Evolutionary conservation across 345 rosid species (phyloP), one percentile per base, ranked within the genome.

Genomic region (Streptanthus diversifolius): DNA sequence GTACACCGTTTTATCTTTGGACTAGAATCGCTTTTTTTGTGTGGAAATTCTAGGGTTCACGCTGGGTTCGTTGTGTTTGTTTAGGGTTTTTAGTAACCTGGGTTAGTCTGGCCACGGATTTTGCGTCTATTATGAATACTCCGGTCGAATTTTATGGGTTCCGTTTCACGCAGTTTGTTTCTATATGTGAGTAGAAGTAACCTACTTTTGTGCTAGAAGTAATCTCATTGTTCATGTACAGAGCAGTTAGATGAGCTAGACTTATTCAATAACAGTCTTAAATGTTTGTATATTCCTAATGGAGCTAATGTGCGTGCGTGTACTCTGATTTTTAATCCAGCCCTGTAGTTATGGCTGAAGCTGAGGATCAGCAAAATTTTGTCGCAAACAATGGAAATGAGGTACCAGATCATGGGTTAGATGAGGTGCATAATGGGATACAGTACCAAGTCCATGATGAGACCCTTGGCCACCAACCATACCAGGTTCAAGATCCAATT

Each of bases 301-400:
- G 33, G 8, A 7, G 1, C 8, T 30, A 30, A 30, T 30, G 7
- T 30, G 7, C 2, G 25, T 25, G 2, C 27, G 27, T 25, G 4
- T 30, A 30, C 36, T 8, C 36, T 33, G 36, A 8, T 33, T 33
- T 30, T 33, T 7, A 21, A 33, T 7, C 17, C 53, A 69, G 67
- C 5, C 30, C 37, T 61, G 25, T 27, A 57, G 45, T 17, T 13
- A 82, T 82, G 85, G 73, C 83, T 8, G 85, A 80, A 75, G 59
- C 74, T 66, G 81, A 80, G 29, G 70, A 74, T 72, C 80, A 80
- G 53, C 84, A 79, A 48, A 77, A 52, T 59, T 81, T 79, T 44
- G 79, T 41, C 53, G 83, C 80, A 49, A 74, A 83, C 37, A 79
- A 78, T 24, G 85, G 80, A 35, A 69, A 76, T 70, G 72, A 79